A percentile compares a stretch with the other conserved stretches of the same genome.
Evolutionary conservation across 2,329 filamentous ascomycete genomes (phyloP).

Genomic region (Botrytis tulipae): DNA sequence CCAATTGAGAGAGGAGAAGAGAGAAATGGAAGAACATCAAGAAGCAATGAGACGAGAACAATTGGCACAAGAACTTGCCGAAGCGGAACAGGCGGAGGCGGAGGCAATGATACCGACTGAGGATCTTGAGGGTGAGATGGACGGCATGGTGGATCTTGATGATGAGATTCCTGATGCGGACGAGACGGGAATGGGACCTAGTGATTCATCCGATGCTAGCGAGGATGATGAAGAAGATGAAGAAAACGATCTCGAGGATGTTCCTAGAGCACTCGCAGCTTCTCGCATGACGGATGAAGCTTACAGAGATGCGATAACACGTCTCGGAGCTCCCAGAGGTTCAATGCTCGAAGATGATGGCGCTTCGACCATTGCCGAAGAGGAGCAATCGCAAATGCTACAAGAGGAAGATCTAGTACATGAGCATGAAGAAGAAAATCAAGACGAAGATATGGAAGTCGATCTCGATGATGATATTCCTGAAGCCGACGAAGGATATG

Average conservation of each 20-base stretch:
- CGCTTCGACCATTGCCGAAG: constrained; percentile 54
- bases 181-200: constrained; percentile 30
- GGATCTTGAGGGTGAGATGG: constrained; percentile 41
- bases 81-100: constrained; percentile 53
- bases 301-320: constrained; percentile 57
- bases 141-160: constrained; percentile 62
- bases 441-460: constrained; percentile 52
- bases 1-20: constrained; percentile 83
- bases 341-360: constrained; percentile 45
- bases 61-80: constrained; percentile 70
- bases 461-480: constrained; percentile 69
- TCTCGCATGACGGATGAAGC: constrained; percentile 57
- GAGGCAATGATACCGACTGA: constrained; percentile 42
- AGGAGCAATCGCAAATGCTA: constrained; percentile 57
- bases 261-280: constrained; percentile 36
- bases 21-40: constrained; percentile 83
- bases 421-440: constrained; percentile 37
- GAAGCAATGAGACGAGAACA: constrained; percentile 70
- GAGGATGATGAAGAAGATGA: constrained; percentile 41
- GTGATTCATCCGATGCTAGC: constrained; percentile 45
- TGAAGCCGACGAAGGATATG: constrained; percentile 59
- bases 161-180: constrained; percentile 69
- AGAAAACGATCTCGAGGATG: constrained; percentile 40
- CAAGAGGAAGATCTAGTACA: constrained; percentile 59
- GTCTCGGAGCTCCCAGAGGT: constrained; percentile 49